phyloP scores from a whole-genome alignment of 441 rosid genomes.

The Adansonia rubrostipa region DNA sequence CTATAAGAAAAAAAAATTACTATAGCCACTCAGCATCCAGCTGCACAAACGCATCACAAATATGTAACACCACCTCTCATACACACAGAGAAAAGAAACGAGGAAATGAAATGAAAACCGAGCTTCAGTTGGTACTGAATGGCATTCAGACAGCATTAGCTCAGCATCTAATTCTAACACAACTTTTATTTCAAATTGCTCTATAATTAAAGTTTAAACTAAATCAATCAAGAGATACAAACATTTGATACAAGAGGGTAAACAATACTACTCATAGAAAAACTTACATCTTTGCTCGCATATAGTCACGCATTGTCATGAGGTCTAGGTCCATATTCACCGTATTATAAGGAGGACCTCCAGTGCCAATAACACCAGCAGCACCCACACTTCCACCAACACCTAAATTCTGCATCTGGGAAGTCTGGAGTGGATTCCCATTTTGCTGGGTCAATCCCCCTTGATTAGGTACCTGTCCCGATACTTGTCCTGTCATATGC shows the following conservation, averaged over 20 bases:
- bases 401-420: constrained; percentile 72
- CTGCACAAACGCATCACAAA: background rate
- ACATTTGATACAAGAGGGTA: background rate
- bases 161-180: background rate
- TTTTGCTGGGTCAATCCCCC: constrained; percentile 73
- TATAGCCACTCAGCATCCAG: background rate
- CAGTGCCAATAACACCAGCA: constrained; percentile 33
- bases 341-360: constrained; percentile 39
- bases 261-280: constrained; percentile 6
- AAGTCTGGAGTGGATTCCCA: constrained; percentile 60
- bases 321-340: constrained; percentile 50
- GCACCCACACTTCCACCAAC: constrained; percentile 39
- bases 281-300: constrained; percentile 75
- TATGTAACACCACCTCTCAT: background rate
- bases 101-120: background rate
- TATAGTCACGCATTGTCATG: constrained; percentile 45
- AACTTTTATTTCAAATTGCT: constrained; percentile 1
- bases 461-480: constrained; percentile 84
- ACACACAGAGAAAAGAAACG: background rate
- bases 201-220: constrained; percentile 10
- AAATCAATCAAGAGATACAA: constrained; percentile 19
- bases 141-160: constrained; percentile 16
- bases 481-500: constrained; percentile 75
- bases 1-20: background rate
- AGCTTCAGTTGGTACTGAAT: constrained; percentile 8